A percentile compares a stretch with the other conserved stretches of the same genome.
These are phyloP conservation scores for Melaleuca quinquenervia DNA, from an alignment of 345 rosid genomes.

Conservation along the genomic window DNA sequence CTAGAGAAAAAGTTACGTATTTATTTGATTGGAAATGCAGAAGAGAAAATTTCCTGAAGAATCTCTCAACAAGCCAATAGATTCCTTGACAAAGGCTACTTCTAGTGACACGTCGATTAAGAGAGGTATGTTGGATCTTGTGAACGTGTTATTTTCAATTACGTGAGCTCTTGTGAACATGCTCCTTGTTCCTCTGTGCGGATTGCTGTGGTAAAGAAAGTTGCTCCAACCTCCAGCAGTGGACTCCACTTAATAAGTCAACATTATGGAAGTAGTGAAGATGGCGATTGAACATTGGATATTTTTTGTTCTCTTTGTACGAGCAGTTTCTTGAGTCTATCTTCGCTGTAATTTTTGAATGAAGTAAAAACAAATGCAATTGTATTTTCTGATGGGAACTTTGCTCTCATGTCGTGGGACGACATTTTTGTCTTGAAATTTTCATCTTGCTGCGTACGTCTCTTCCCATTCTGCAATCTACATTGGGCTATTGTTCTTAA, in stretches of 20 bases:
- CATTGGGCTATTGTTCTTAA: neutral
- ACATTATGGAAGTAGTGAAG: conserved; percentile 38
- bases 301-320: neutral
- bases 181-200: conserved; percentile 10
- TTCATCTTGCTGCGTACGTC: neutral
- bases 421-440: too few relatives aligned
- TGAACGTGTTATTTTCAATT: too few relatives aligned
- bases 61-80: too few relatives aligned
- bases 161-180: too few relatives aligned
- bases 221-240: conserved; percentile 6
- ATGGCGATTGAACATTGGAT: conserved; percentile 2
- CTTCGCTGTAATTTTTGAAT: neutral
- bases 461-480: neutral
- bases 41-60: too few relatives aligned
- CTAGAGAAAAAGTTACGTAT: neutral
- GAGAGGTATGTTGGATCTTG: too few relatives aligned
- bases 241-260: conserved; percentile 51
- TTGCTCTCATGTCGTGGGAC: neutral
- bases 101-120: too few relatives aligned
- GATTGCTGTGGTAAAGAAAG: conserved; percentile 44
- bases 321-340: neutral
- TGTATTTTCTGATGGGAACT: neutral
- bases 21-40: too few relatives aligned
- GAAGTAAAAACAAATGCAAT: neutral
- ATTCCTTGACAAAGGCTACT: too few relatives aligned